Percentiles rank a stretch among this genome's conserved stretches.
Evolutionary conservation across 768 basidiomycete genomes (phyloP).

Genomic region (Russula griseocarnosa): DNA sequence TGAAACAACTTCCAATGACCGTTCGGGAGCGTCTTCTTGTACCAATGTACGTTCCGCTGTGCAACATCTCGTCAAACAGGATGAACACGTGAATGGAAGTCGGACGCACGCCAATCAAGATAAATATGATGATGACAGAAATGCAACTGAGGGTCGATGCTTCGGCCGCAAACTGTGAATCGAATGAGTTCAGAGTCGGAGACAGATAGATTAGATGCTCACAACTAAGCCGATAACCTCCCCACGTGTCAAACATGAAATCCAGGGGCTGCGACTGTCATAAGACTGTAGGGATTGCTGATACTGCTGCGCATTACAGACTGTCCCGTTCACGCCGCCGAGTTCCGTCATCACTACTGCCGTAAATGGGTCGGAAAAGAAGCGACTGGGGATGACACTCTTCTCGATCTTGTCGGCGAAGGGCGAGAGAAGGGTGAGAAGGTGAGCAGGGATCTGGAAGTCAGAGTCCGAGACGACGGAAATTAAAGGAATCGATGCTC

Average conservation of each 20-base stretch:
- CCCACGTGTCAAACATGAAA: too few relatives aligned
- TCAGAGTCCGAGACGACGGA: too few relatives aligned
- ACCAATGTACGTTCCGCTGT: constrained; percentile 19
- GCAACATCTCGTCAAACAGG: neutral
- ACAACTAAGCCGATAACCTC: constrained; percentile 38
- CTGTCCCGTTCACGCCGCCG: too few relatives aligned
- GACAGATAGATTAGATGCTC: too few relatives aligned
- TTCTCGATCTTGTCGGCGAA: too few relatives aligned
- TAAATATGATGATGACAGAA: neutral
- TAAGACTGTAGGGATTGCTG: neutral
- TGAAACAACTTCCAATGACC: constrained; percentile 32
- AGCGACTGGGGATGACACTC: too few relatives aligned
- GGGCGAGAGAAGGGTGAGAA: too few relatives aligned
- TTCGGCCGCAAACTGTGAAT: constrained; percentile 36
- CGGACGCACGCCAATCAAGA: constrained; percentile 18
- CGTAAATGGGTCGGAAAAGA: too few relatives aligned
- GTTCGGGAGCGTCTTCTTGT: neutral
- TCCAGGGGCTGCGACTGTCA: neutral
- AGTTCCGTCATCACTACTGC: too few relatives aligned
- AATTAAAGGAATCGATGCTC: too few relatives aligned
- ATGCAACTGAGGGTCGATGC: constrained; percentile 29
- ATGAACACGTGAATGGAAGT: neutral
- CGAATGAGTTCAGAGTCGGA: neutral
- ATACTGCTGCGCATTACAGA: constrained; percentile 9
- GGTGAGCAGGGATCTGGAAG: too few relatives aligned